Percentiles rank a stretch among this genome's conserved stretches.
These are phyloP conservation scores for Sporobolomyces phaffii DNA, from an alignment of 768 basidiomycete species.

Conservation along the genomic window DNA sequence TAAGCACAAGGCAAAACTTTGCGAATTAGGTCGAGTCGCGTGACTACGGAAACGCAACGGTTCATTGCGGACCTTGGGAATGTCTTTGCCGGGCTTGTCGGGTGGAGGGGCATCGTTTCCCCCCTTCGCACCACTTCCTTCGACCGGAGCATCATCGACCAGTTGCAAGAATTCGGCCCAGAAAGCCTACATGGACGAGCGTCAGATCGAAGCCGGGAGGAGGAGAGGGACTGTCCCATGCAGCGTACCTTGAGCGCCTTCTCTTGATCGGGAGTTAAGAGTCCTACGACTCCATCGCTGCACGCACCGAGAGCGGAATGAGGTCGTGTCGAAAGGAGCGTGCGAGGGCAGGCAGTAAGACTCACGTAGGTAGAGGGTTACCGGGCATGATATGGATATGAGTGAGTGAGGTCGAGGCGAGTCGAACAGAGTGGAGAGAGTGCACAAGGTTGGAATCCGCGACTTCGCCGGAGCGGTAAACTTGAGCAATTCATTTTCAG, in stretches of 20 bases:
- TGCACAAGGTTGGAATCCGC: no score
- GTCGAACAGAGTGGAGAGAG: no score
- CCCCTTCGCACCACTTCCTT: slow-evolving; percentile 14
- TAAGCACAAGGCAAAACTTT: no score
- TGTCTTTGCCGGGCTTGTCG: slow-evolving; percentile 23
- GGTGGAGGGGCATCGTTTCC: neutral
- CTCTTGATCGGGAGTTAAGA: slow-evolving; percentile 21
- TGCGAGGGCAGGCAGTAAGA: no score
- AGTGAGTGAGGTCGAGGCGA: neutral
- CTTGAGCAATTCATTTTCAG: no score
- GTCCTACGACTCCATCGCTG: slow-evolving; percentile 34
- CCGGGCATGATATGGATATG: slow-evolving; percentile 1
- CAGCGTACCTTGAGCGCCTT: slow-evolving; percentile 25
- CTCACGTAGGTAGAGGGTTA: slow-evolving; percentile 15
- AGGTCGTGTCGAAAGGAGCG: neutral
- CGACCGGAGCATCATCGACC: slow-evolving; percentile 22
- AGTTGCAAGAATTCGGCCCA: slow-evolving; percentile 29
- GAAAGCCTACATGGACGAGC: neutral
- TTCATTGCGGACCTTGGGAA: slow-evolving; percentile 31
- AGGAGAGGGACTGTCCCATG: neutral
- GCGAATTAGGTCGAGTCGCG: no score
- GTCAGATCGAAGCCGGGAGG: neutral
- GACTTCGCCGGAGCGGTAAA: no score
- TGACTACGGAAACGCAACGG: no score
- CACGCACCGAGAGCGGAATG: neutral